Evolutionary conservation across 78 protist species (phyloP).

Genomic region (Chrysochromulina tobinii): DNA sequence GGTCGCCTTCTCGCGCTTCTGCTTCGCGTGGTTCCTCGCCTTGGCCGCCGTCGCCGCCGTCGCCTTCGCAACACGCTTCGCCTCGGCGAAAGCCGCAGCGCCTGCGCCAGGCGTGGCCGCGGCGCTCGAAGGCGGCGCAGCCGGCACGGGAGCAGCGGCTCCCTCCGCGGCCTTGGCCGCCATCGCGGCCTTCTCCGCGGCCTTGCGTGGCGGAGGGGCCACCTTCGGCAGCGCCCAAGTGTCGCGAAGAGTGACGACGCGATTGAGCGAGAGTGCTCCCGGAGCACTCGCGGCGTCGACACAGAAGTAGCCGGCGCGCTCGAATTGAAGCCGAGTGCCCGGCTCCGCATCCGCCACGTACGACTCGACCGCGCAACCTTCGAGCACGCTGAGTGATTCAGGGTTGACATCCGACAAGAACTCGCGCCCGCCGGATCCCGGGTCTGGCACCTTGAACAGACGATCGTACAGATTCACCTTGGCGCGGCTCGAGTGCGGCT

Average conservation of each 20-base stretch:
- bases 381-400: neutral
- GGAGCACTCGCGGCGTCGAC: conserved; percentile 1
- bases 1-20: too few species aligned
- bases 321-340: conserved; percentile 18
- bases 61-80: too few species aligned
- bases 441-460: neutral
- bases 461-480: conserved; percentile 28
- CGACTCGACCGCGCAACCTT: neutral
- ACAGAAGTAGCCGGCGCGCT: conserved; percentile 34
- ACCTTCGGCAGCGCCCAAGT: conserved; percentile 3
- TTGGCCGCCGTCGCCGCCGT: too few species aligned
- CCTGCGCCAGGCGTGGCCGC: too few species aligned
- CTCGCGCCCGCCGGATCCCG: conserved; percentile 34
- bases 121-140: too few species aligned
- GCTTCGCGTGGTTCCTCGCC: too few species aligned
- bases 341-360: too few species aligned
- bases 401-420: conserved; percentile 34
- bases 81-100: too few species aligned
- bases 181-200: too few species aligned
- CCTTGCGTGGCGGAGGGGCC: too few species aligned
- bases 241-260: conserved; percentile 45
- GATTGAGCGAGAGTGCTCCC: neutral
- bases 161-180: too few species aligned
- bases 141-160: too few species aligned
- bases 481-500: neutral